phyloP scores from a whole-genome alignment of 805 yeast genomes.

The Metschnikowia cerradonensis region DNA sequence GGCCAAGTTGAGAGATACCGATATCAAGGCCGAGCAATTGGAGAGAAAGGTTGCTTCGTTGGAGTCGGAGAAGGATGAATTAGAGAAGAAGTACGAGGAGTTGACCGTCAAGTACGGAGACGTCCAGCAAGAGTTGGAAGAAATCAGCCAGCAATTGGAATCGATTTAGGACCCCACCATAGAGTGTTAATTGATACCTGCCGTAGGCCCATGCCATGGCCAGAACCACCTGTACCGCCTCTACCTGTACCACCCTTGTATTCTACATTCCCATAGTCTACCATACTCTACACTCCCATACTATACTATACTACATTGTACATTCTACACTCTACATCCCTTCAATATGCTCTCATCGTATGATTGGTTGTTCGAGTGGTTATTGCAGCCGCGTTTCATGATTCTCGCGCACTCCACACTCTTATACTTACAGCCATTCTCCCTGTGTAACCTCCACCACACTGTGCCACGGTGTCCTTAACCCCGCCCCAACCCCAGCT shows the following conservation, averaged over 20 bases:
- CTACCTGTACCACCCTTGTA: no score
- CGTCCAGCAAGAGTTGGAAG: conserved; percentile 92
- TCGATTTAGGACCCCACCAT: conserved; percentile 39
- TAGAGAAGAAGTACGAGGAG: conserved; percentile 85
- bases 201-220: neutral
- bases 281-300: no score
- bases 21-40: conserved; percentile 91
- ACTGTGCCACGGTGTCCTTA: neutral
- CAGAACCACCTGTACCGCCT: neutral
- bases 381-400: conserved; percentile 1
- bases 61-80: conserved; percentile 86
- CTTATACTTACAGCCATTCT: neutral
- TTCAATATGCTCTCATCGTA: no score
- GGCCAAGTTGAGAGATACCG: conserved; percentile 90
- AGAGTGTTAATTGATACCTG: conserved; percentile 4
- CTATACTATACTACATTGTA: no score
- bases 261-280: no score
- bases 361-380: no score
- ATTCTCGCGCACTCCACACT: neutral
- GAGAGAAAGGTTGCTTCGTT: conserved; percentile 90
- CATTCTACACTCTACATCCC: no score
- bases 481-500: neutral
- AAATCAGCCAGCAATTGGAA: conserved; percentile 94
- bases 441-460: neutral
- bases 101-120: conserved; percentile 73